Base-by-base conservation (phyloP, 371 early-diverging fungal genomes). In the Parasitella parasitica region DNA sequence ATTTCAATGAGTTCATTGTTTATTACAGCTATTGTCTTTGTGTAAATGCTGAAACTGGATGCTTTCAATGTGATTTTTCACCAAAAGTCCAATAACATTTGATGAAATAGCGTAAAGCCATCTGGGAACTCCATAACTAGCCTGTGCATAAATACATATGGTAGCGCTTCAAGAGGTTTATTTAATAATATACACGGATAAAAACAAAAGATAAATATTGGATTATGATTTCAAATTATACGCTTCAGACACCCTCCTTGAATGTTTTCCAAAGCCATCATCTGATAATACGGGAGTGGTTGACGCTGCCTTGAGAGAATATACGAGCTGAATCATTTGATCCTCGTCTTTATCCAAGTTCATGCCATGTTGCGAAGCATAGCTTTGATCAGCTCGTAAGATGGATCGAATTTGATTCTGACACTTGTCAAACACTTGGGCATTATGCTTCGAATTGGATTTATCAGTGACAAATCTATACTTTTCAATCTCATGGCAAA, bases 251-350 rank as follows among this genome's bases (percentile, higher is more conserved):
- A 79, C 71, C 48, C 80, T 67, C 65, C 80, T 53, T 20, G 72
- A 61, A 24, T 64, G 70, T 24, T 73, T 74, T n/a, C 65, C 52
- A 7, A 53, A 60, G 6, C 69, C 69, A 48, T 66, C 67, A 3
- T 61, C 64, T 11, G 51, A 37, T n/a, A 58, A 24, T 13, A 61
- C 38, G 22, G 56, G 54, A 2, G 61, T 61, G n/a, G 30, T 52
- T 0, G 76, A 64, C 1, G 77, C 72, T 27, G 66, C 68, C 39
- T 78, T 78, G 18, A 78, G 52, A 1, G 78, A 75, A 61, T 78
- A 78, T 0, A 78, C 78, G 9, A 81, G 57, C 41, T 81, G 82
- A n/a, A 81, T 78, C 81, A 81, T 81, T 51, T 81, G 78, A 53
- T 81, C 81, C 38, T 81, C 81, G 24, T 78, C 78, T 20, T 60